Conservation (phyloP, 768 basidiomycete genomes). For the Boletus tomentosulus region DNA sequence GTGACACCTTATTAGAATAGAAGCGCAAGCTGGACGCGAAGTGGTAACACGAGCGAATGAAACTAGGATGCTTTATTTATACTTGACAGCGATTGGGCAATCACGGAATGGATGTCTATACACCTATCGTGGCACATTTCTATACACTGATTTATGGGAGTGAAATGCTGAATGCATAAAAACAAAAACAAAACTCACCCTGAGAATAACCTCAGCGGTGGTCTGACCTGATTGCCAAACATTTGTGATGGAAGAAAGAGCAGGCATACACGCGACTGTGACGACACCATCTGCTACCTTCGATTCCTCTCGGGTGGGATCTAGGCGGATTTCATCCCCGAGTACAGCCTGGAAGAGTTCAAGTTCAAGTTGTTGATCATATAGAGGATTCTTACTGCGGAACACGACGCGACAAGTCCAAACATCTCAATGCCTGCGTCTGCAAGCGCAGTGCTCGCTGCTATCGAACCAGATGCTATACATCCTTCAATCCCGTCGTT, state of each 20-base stretch:
- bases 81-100: conserved; percentile 60
- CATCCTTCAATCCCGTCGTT: conserved; percentile 90
- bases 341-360: conserved; percentile 46
- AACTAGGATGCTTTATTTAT: conserved; percentile 10
- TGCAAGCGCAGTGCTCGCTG: conserved; percentile 86
- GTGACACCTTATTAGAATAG: neutral
- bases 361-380: neutral
- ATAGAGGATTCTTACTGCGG: conserved; percentile 51
- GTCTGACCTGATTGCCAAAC: conserved; percentile 82
- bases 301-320: conserved; percentile 74
- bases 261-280: conserved; percentile 84
- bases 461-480: conserved; percentile 80
- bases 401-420: conserved; percentile 81
- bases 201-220: conserved; percentile 46
- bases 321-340: conserved; percentile 63
- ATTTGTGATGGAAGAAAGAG: conserved; percentile 76
- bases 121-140: conserved; percentile 67
- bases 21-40: neutral
- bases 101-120: conserved; percentile 69
- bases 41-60: neutral
- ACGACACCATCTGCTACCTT: conserved; percentile 56
- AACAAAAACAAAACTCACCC: conserved; percentile 43
- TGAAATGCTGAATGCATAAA: neutral
- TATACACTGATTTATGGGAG: conserved; percentile 50
- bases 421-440: conserved; percentile 91